Evolutionary conservation across 179 eudicot genomes (phyloP), one percentile per base, ranked within the genome.

Genomic region (Carnegiea gigantea): DNA sequence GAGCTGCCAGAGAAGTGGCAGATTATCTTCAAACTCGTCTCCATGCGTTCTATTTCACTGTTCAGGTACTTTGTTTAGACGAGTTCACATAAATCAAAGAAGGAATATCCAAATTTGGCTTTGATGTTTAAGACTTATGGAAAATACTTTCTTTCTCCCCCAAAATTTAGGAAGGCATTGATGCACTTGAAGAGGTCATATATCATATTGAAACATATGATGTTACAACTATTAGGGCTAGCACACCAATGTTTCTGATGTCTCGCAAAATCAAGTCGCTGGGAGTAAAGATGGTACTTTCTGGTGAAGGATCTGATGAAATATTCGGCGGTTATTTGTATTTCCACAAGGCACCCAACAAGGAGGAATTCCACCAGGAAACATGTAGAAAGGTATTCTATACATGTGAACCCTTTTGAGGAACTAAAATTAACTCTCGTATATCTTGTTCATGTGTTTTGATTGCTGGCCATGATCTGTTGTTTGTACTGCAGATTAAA

Each of bases 161-260:
- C 72, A 77, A 77, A 73, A 77, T 79, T 68, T 85, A 96, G 99
- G 99, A 96, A 87, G 99, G 99, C 70, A 91, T 96, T 67, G 99
- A 96, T 88, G 98, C 99, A 60, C 86, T 96, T 81, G 99, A 94
- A 84, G 98, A 96, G 83, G 99, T 96, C 72, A 92, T 94, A 77
- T 91, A 96, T 83, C 99, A 96, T 83, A 82, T 91, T 53, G 98
- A 96, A 84, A 94, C 99, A 54, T 96, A 92, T 73, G 98, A 96
- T 81, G 98, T 96, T 82, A 96, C 99, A 44, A 93, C 97, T 78
- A 88, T 96, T 75, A 90, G 99, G 84, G 99, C 99, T 79, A 96
- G 99, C 86, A 96, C 99, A 14, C 99, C 99, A n/a, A 96, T 96
- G 99, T 96, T 94, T 88, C 91, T 96, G 46, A 94, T 96, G 99